Base-by-base conservation (phyloP, 345 rosid species). In the Aurinia saxatilis region DNA sequence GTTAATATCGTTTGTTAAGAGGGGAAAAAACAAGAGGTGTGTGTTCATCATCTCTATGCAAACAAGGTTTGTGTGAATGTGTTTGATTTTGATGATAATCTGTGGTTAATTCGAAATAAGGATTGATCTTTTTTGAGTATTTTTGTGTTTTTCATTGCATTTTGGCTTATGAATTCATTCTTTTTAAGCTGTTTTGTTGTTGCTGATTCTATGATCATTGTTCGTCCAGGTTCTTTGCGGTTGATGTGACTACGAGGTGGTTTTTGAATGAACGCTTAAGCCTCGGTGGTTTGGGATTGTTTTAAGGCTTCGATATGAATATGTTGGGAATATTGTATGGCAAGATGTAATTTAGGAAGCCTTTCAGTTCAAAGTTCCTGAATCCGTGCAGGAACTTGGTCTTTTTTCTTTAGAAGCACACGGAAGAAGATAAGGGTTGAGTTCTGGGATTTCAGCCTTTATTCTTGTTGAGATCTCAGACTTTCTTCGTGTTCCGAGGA, bases 351-450 rank as follows among this genome's bases (percentile, higher is more conserved):
- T 51, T 71, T 63, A 71, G 29, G 50, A 23, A 6, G 40, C 55
- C 25, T 52, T 55, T 46, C 54, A 18, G 45, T 64, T 58, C 44
- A 42, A 41, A 64, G 75, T 71, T 71, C 75, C 75, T 71, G 75
- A 69, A 64, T 57, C 75, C 66, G 75, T 50, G 55, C 75, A 57
- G 75, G 75, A 57, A 71, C 75, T 71, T 71, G 48, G 54, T 49
- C 6, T 34, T 39, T 16, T 16, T 10, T n/a, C n/a, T 8, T 21
- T 4, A 8, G 25, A 57, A 63, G 41, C 64, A 31, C 74, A 70
- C 64, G 40, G 75, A 51, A 34, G 53, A 62, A 56, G 69, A 57
- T 63, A 47, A 46, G 8, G 39, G 59, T 55, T 63, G 63, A 40
- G 10, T 70, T 41, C 42, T 52, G 50, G 50, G 67, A 37, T 60